Conservation (phyloP, 805 yeast genomes). For the Ogataea polymorpha region DNA sequence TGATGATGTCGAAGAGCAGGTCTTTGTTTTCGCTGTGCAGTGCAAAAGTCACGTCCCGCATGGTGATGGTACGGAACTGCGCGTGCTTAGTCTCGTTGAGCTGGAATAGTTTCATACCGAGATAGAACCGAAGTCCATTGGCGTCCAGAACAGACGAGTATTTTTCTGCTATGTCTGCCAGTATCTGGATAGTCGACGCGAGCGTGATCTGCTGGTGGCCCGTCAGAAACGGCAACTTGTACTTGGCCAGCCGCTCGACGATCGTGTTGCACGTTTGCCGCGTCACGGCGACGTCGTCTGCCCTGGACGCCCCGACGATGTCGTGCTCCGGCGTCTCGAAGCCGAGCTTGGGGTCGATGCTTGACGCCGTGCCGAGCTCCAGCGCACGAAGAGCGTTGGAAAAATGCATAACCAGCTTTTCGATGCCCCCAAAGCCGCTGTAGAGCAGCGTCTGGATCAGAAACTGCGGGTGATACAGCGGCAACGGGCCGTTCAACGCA, state of each 20-base stretch:
- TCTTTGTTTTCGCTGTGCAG: constrained; percentile 78
- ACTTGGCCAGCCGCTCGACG: constrained; percentile 56
- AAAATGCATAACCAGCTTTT: constrained; percentile 52
- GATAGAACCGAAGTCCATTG: constrained; percentile 67
- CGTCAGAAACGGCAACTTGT: constrained; percentile 74
- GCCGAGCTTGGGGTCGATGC: constrained; percentile 27
- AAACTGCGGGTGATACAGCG: constrained; percentile 87
- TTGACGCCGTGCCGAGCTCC: constrained; percentile 34
- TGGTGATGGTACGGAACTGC: constrained; percentile 42
- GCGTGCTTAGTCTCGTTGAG: constrained; percentile 34
- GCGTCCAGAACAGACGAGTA: constrained; percentile 46
- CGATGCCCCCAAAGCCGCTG: constrained; percentile 53
- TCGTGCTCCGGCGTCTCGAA: constrained; percentile 23
- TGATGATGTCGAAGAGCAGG: constrained; percentile 50
- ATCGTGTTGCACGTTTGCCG: constrained; percentile 42
- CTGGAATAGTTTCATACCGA: constrained; percentile 68
- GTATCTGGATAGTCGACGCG: constrained; percentile 62
- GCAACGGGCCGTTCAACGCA: constrained; percentile 84
- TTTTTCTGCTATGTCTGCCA: constrained; percentile 50
- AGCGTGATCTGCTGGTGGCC: constrained; percentile 90
- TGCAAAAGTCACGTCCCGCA: constrained; percentile 88
- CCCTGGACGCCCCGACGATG: constrained; percentile 14
- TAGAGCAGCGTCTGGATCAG: constrained; percentile 70
- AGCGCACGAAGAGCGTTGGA: constrained; percentile 53
- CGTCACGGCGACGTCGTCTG: constrained; percentile 24